Conservation (phyloP, 2,329 filamentous ascomycete genomes). For the Arthroderma sp. region DNA sequence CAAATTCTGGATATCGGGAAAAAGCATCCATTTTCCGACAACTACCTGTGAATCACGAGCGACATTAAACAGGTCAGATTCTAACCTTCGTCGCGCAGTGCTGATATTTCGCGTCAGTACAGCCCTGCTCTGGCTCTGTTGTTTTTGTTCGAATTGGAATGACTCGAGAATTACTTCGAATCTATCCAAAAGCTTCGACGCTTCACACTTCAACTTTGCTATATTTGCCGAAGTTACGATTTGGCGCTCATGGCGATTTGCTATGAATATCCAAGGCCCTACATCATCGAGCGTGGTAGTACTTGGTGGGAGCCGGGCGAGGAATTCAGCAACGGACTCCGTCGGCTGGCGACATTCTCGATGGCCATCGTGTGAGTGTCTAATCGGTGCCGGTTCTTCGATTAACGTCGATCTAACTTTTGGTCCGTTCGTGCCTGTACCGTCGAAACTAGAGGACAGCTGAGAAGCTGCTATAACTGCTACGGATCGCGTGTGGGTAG, state of each 20-base stretch:
- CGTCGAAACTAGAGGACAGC: not conserved
- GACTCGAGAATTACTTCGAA: conserved; percentile 35
- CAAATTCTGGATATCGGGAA: conserved; percentile 13
- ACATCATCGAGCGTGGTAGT: conserved; percentile 38
- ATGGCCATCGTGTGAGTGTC: conserved; percentile 9
- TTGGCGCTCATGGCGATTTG: conserved; percentile 43
- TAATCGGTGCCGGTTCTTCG: conserved; percentile 3
- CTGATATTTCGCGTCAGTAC: conserved; percentile 26
- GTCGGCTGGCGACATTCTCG: conserved; percentile 41
- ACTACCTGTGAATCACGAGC: conserved; percentile 48
- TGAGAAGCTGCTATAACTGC: conserved; percentile 22
- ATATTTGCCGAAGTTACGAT: conserved; percentile 32
- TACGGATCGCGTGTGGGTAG: conserved; percentile 18
- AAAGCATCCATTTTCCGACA: conserved; percentile 46
- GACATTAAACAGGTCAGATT: conserved; percentile 45
- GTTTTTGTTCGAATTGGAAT: conserved; percentile 39
- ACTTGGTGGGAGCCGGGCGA: conserved; percentile 54
- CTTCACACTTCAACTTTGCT: conserved; percentile 39
- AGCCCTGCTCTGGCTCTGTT: conserved; percentile 24
- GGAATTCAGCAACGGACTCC: conserved; percentile 53
- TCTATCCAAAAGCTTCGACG: conserved; percentile 40
- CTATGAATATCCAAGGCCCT: conserved; percentile 60
- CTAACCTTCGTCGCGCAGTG: conserved; percentile 30
- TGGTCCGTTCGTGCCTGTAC: not conserved
- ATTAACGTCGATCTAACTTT: not conserved